Percentiles rank a stretch among this genome's conserved stretches.
phyloP scores from a whole-genome alignment of 2,329 filamentous ascomycete genomes.

The Claviceps lovelessii region DNA sequence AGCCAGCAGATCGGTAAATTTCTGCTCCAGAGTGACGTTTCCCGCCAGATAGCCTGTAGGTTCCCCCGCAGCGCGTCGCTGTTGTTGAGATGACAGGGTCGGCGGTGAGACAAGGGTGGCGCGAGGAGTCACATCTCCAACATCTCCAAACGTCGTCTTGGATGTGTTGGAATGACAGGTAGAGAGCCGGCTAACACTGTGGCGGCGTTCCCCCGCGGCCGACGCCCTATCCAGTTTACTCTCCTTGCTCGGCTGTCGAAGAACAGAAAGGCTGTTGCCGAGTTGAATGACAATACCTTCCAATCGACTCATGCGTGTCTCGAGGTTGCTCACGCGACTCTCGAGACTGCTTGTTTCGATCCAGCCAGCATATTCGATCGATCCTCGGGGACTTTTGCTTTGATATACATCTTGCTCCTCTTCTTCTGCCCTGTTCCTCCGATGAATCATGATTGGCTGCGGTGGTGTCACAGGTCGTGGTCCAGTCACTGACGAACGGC shows the following conservation, averaged over 20 bases:
- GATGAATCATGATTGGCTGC: not conserved
- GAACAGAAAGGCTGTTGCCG: conserved; percentile 30
- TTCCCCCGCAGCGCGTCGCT: conserved; percentile 8
- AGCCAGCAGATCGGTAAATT: conserved; percentile 32
- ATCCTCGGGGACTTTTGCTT: not conserved
- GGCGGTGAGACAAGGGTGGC: conserved; percentile 18
- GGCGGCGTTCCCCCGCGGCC: not conserved
- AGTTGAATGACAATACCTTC: conserved; percentile 39
- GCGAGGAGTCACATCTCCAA: conserved; percentile 27
- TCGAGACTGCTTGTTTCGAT: conserved; percentile 37
- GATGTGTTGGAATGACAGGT: conserved; percentile 29
- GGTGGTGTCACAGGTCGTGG: not conserved
- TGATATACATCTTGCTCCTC: not conserved
- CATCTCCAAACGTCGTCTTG: conserved; percentile 31
- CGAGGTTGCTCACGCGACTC: conserved; percentile 35
- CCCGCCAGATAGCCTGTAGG: conserved; percentile 16
- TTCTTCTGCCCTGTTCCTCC: not conserved
- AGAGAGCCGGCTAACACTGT: conserved; percentile 10
- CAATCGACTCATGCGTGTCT: conserved; percentile 36
- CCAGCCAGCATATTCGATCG: not conserved
- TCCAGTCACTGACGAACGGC: not conserved
- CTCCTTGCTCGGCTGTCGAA: conserved; percentile 17
- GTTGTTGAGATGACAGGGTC: conserved; percentile 28
- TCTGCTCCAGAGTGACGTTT: conserved; percentile 27
- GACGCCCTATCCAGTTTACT: conserved; percentile 10